These are phyloP conservation scores for Hygrophila difformis DNA, from an alignment of 257 asterid genomes.

Conservation along the genomic window DNA sequence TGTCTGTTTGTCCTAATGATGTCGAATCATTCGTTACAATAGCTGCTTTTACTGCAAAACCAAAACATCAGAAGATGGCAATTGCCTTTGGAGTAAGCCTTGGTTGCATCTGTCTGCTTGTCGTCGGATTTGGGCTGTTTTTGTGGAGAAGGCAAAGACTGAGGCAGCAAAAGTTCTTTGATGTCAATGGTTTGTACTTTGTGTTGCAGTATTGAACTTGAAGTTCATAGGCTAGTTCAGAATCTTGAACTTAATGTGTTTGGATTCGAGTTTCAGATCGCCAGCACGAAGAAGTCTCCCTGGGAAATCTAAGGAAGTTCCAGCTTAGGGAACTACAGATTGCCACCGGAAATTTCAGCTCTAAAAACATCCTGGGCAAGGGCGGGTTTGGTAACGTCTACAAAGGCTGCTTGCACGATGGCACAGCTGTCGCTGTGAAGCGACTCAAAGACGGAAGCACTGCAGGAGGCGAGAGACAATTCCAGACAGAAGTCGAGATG, in stretches of 20 bases:
- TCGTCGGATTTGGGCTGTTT: constrained; percentile 50
- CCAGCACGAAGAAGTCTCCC: constrained; percentile 63
- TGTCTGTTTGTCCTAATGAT: constrained; percentile 1
- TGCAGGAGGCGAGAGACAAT: constrained; percentile 75
- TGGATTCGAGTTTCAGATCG: constrained; percentile 34
- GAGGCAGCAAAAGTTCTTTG: constrained; percentile 34
- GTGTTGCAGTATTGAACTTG: too few species aligned
- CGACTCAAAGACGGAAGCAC: constrained; percentile 83
- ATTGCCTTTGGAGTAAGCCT: constrained; percentile 65
- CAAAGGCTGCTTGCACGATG: constrained; percentile 68
- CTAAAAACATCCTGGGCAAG: constrained; percentile 76
- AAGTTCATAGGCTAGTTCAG: too few species aligned
- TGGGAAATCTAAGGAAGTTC: constrained; percentile 81
- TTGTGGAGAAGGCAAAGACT: constrained; percentile 51
- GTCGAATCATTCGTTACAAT: constrained; percentile 12
- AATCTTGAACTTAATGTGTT: constrained; percentile 13
- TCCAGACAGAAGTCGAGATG: constrained; percentile 94
- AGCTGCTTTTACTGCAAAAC: constrained; percentile 40
- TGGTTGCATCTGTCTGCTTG: constrained; percentile 46
- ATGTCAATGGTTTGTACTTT: constrained; percentile 61
- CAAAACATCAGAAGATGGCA: constrained; percentile 53
- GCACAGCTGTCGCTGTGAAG: constrained; percentile 87
- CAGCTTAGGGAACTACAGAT: constrained; percentile 73
- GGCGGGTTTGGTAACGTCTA: constrained; percentile 95
- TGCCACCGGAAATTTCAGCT: constrained; percentile 82